Base-by-base conservation (phyloP, 306 rosid species). In the Lagenaria siceraria region DNA sequence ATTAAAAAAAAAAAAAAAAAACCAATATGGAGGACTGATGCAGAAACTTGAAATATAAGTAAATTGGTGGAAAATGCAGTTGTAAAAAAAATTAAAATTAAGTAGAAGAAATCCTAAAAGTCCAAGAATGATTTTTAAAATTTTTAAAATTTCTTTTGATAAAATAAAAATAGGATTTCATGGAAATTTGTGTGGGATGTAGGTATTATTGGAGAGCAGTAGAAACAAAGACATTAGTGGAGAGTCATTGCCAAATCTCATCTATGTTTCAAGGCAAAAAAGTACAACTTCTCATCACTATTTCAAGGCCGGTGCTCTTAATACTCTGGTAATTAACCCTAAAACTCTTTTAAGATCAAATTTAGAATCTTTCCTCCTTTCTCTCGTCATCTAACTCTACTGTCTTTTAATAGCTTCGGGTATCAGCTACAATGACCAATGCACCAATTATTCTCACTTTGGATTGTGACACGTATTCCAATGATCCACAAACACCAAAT, bases 221-320 rank as follows among this genome's bases (percentile, higher is more conserved):
- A 80, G 71, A 75, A 53, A 84, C 74, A 82, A 3, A 73, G 90
- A 84, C 76, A 65, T 51, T 24, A 25, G 18, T 7, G 77, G 72
- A 35, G 54, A 81, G 15, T 4, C 14, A 4, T 64, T 87, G 80
- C 90, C 90, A 40, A 87, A 81, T 62, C 81, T 87, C 18, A 53
- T 87, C 2, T 87, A 84, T 40, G 75, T 87, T 25, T 87, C 88
- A 0, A 80, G 88, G 77, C 80, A 87, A 51, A 87, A 84, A 21
- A 78, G 78, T 71, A 74, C 9, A 55, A 64, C 79, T 17, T 52
- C 86, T 2, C 19, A 27, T 19, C 90, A 87, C 68, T 24, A 87
- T 76, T 87, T 82, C 42, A 87, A 87, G 73, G 87, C 90, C 15
- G 90, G 87, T 21, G 90, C 90, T 43, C 87, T 86, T 2, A 86